Evolutionary conservation across 371 early-diverging fungal genomes (phyloP).

Genomic region (Syncephalastrum racemosum): DNA sequence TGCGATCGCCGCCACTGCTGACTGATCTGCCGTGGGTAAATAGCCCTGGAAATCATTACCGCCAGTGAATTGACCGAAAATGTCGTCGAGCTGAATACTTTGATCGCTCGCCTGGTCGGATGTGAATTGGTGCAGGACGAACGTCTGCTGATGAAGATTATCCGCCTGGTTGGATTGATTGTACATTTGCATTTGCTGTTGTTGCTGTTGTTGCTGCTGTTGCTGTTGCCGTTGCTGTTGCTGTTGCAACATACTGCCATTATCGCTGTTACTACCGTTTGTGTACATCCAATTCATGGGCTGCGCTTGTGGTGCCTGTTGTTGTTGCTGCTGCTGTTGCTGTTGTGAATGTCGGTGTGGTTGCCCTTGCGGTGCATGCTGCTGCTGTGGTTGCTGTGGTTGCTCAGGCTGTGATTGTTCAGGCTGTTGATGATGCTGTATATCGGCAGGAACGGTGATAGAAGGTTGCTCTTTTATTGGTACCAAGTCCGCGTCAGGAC

Average conservation of each 20-base stretch:
- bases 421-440: conserved; percentile 5
- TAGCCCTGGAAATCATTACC: conserved; percentile 12
- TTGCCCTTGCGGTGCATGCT: conserved; percentile 9
- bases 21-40: conserved; percentile 2
- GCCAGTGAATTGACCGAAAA: conserved; percentile 33
- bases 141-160: conserved; percentile 18
- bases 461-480: neutral
- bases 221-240: conserved; percentile 12
- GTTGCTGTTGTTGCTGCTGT: neutral
- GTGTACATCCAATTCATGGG: conserved; percentile 10
- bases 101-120: conserved; percentile 50
- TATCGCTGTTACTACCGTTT: conserved; percentile 9
- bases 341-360: conserved; percentile 10
- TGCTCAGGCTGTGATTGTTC: conserved; percentile 3
- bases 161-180: conserved; percentile 7
- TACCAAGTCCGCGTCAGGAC: neutral
- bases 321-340: conserved; percentile 11
- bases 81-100: conserved; percentile 43
- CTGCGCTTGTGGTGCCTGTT: conserved; percentile 10
- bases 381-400: conserved; percentile 16
- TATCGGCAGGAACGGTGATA: neutral
- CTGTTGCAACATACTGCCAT: conserved; percentile 7
- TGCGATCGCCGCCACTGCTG: conserved; percentile 9
- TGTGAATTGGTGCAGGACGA: conserved; percentile 43
- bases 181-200: conserved; percentile 7